Percentiles rank a stretch among this genome's conserved stretches.
Conservation (phyloP, 495 filamentous ascomycete species). For the Barbatosphaeria neglecta region DNA sequence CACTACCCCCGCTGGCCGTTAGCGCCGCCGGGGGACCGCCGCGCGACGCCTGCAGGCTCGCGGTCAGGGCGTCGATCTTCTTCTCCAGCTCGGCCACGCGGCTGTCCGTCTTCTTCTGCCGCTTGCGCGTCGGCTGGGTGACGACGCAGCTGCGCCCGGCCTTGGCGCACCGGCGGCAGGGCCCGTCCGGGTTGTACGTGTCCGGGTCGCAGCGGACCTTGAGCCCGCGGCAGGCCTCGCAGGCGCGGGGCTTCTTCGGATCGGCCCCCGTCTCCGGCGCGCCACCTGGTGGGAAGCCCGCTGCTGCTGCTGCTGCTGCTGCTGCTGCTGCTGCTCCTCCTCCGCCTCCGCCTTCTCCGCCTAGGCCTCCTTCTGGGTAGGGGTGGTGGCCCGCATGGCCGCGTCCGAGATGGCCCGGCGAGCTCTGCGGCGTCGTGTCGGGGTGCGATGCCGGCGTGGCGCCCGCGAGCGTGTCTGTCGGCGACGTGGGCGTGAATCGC, state of each 20-base stretch:
- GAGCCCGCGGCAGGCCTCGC: constrained; percentile 78
- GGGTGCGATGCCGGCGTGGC: background rate
- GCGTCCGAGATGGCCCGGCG: background rate
- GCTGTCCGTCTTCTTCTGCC: constrained; percentile 88
- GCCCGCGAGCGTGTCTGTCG: background rate
- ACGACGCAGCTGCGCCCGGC: constrained; percentile 68
- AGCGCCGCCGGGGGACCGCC: constrained; percentile 9
- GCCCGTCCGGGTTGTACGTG: constrained; percentile 43
- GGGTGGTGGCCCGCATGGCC: background rate
- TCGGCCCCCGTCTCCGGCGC: constrained; percentile 37
- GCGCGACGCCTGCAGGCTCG: constrained; percentile 52
- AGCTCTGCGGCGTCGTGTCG: background rate
- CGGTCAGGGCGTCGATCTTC: constrained; percentile 84
- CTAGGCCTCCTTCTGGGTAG: background rate
- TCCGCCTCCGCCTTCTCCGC: background rate
- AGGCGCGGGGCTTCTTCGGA: constrained; percentile 74
- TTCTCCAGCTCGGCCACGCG: constrained; percentile 87
- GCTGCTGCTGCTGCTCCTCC: background rate
- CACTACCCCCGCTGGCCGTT: too few species aligned
- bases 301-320: background rate
- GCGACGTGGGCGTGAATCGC: background rate
- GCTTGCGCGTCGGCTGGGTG: constrained; percentile 70
- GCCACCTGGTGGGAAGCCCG: background rate
- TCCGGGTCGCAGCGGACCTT: constrained; percentile 87
- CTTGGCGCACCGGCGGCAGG: constrained; percentile 82